Conservation (phyloP, 2,329 filamentous ascomycete species). For the Ceratocystis variospora region DNA sequence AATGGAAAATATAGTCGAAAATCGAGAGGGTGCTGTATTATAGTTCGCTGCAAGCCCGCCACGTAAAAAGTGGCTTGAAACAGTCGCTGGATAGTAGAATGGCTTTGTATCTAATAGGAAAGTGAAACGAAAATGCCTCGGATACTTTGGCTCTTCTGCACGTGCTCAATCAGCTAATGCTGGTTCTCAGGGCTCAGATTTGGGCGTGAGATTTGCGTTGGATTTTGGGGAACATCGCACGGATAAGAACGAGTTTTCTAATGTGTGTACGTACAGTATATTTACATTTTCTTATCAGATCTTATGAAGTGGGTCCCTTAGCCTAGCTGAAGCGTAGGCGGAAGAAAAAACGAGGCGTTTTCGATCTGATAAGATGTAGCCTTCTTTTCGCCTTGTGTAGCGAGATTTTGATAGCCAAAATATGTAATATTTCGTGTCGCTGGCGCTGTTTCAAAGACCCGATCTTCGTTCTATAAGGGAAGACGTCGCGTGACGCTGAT, state of each 20-base stretch:
- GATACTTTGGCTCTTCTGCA: neutral
- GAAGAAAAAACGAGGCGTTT: slow-evolving; percentile 9
- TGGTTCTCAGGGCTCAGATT: no score
- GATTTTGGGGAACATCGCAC: neutral
- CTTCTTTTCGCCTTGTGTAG: neutral
- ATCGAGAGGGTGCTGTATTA: neutral
- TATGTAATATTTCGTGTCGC: no score
- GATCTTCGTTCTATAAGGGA: no score
- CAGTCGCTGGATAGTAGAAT: no score
- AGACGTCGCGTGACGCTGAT: no score
- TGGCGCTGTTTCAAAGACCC: no score
- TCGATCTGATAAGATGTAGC: slow-evolving; percentile 18
- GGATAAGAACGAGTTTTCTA: neutral
- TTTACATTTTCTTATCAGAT: slow-evolving; percentile 13
- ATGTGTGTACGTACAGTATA: no score
- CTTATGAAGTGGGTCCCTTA: neutral
- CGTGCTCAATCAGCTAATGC: no score
- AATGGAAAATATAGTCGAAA: neutral
- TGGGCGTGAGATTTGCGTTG: no score
- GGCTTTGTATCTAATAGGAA: neutral
- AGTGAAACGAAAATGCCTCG: neutral
- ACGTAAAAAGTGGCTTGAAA: no score
- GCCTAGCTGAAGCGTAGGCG: neutral
- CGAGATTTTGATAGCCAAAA: neutral
- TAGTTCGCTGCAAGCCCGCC: no score